Evolutionary conservation across 345 rosid genomes (phyloP), one percentile per base, ranked within the genome.

Genomic region (Mercurialis annua): DNA sequence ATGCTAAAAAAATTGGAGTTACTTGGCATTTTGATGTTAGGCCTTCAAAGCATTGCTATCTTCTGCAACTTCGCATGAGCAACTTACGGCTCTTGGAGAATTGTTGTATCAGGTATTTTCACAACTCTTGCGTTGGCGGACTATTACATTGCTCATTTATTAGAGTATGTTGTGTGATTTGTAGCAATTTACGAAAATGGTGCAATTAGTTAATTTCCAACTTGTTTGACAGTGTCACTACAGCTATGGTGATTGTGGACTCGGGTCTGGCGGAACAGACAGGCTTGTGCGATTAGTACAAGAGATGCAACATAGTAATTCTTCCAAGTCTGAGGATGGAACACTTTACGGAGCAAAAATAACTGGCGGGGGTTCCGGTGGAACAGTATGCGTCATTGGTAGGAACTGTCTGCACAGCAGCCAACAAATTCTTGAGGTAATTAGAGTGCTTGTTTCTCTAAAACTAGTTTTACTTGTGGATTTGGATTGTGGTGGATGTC

Each of bases 321-420:
- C 56, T 50, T 71, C 77, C 5, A 75, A 69, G 55, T 66, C 77
- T 0, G 87, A 81, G 36, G 90, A 85, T 21, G 90, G 98, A 59
- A 83, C 96, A 17, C 65, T 94, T 46, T 94, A 85, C 50, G 99
- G 99, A 67, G 98, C 99, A 68, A 95, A 92, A 84, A 95, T 95
- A 59, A 95, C 99, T 0, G 99, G 99, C 1, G 98, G 99, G 2
- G 99, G 99, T 6, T 87, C 96, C 26, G 99, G 99, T 26, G 99
- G 99, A 74, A 90, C 99, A 10, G 91, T 92, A 30, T 87, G 98
- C 61, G 92, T 90, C 38, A 55, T 95, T 55, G 98, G 96, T 50
- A 79, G 87, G 60, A 87, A 92, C 68, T 88, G 84, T 60, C 77
- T 88, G 48, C 68, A 81, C 21, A 95, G 99, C 86, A 88, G 97